Evolutionary conservation across 2,329 filamentous ascomycete species (phyloP).

Genomic region (Cladosporium sphaerospermum): DNA sequence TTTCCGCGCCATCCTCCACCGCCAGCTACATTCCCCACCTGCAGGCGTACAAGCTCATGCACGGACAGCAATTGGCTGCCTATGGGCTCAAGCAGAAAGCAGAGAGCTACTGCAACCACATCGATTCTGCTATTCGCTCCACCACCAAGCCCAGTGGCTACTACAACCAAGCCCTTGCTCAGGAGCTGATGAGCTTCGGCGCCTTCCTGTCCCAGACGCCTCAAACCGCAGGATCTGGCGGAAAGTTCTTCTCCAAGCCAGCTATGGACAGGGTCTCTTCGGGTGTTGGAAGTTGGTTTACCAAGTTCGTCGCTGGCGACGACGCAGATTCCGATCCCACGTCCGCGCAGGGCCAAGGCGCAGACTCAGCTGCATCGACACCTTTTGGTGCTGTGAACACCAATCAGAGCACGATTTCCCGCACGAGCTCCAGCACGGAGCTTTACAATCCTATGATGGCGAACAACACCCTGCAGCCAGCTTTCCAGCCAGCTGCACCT

Average conservation of each 20-base stretch:
- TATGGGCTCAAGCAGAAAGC: slow-evolving; percentile 77
- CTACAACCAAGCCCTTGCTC: slow-evolving; percentile 69
- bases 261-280: slow-evolving; percentile 94
- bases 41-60: slow-evolving; percentile 83
- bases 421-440: slow-evolving; percentile 64
- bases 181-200: slow-evolving; percentile 73
- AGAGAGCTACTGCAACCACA: slow-evolving; percentile 83
- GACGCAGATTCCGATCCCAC: slow-evolving; percentile 63
- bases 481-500: slow-evolving; percentile 12
- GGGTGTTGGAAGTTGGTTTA: slow-evolving; percentile 86
- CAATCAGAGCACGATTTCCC: slow-evolving; percentile 44
- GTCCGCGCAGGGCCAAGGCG: slow-evolving; percentile 39
- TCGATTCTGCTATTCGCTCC: slow-evolving; percentile 66
- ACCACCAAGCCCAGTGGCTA: slow-evolving; percentile 83
- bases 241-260: slow-evolving; percentile 83
- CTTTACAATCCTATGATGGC: slow-evolving; percentile 55
- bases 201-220: slow-evolving; percentile 80
- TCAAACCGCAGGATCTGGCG: slow-evolving; percentile 53
- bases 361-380: slow-evolving; percentile 53
- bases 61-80: slow-evolving; percentile 78
- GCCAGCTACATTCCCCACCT: slow-evolving; percentile 64
- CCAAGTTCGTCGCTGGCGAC: slow-evolving; percentile 91
- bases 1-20: slow-evolving; percentile 48
- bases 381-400: slow-evolving; percentile 78
- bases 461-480: slow-evolving; percentile 27